These are phyloP conservation scores for Collybiopsis luxurians DNA, from an alignment of 768 basidiomycete species.

Conservation along the genomic window DNA sequence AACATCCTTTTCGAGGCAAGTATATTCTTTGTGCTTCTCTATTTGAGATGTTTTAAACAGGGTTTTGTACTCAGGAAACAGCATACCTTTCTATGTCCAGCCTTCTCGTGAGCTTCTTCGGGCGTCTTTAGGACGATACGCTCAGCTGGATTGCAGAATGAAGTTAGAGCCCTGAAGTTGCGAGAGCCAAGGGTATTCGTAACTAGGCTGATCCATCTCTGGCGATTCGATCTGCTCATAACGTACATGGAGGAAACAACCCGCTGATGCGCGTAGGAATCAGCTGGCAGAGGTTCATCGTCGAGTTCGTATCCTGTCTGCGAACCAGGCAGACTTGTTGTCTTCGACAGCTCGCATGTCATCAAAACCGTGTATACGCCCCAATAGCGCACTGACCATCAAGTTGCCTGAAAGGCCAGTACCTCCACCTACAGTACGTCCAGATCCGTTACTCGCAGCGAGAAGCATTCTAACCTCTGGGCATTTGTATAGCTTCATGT, in stretches of 20 bases:
- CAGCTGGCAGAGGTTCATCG: neutral
- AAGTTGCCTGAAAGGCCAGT: neutral
- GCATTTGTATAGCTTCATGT: too few relatives aligned
- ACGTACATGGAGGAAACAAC: neutral
- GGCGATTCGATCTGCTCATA: neutral
- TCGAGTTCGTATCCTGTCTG: neutral
- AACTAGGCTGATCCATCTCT: neutral
- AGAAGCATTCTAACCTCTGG: too few relatives aligned
- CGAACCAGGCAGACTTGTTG: too few relatives aligned
- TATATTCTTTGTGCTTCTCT: neutral
- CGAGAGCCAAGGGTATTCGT: neutral
- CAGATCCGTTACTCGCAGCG: too few relatives aligned
- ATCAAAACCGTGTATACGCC: neutral
- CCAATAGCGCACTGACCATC: neutral
- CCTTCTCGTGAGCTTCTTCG: neutral
- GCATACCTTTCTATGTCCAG: neutral
- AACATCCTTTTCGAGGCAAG: neutral
- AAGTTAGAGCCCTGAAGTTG: neutral
- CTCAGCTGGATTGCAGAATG: neutral
- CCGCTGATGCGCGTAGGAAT: neutral
- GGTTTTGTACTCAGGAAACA: neutral
- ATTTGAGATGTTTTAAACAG: too few relatives aligned
- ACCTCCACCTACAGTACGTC: constrained; percentile 19
- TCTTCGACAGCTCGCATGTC: too few relatives aligned
- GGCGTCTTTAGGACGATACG: neutral